These are phyloP conservation scores for Coemansia sp. DNA, from an alignment of 192 early-diverging fungal genomes.

Conservation along the genomic window DNA sequence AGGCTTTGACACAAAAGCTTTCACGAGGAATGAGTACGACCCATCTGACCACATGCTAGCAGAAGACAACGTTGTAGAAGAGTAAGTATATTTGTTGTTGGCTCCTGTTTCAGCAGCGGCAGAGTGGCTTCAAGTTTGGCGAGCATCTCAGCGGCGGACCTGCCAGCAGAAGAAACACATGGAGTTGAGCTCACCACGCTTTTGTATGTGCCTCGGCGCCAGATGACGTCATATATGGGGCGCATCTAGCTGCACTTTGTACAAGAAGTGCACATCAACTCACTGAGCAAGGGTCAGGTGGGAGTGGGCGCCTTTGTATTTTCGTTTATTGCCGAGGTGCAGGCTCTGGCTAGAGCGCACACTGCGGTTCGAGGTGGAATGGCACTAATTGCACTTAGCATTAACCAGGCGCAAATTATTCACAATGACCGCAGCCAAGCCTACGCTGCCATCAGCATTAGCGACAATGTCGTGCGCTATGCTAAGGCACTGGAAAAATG, in stretches of 20 bases:
- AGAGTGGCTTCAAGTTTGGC: background rate
- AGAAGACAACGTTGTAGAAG: too few relatives aligned
- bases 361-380: conserved; percentile 70
- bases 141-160: background rate
- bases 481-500: background rate
- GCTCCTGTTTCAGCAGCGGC: background rate
- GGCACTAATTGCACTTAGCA: conserved; percentile 64
- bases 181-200: conserved; percentile 69
- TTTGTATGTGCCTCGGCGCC: conserved; percentile 61
- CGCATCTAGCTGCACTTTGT: conserved; percentile 80
- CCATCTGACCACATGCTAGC: too few relatives aligned
- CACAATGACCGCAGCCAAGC: conserved; percentile 73
- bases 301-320: conserved; percentile 78
- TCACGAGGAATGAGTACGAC: too few relatives aligned
- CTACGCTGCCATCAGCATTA: conserved; percentile 62
- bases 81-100: background rate
- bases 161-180: conserved; percentile 17
- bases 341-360: conserved; percentile 68
- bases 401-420: conserved; percentile 66
- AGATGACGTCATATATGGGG: conserved; percentile 62
- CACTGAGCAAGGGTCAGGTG: conserved; percentile 39
- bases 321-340: conserved; percentile 65
- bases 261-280: conserved; percentile 61
- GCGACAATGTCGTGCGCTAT: conserved; percentile 21
- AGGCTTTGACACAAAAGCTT: too few relatives aligned